Base-by-base conservation (phyloP, 2,329 filamentous ascomycete species). In the Seiridium cupressi region DNA sequence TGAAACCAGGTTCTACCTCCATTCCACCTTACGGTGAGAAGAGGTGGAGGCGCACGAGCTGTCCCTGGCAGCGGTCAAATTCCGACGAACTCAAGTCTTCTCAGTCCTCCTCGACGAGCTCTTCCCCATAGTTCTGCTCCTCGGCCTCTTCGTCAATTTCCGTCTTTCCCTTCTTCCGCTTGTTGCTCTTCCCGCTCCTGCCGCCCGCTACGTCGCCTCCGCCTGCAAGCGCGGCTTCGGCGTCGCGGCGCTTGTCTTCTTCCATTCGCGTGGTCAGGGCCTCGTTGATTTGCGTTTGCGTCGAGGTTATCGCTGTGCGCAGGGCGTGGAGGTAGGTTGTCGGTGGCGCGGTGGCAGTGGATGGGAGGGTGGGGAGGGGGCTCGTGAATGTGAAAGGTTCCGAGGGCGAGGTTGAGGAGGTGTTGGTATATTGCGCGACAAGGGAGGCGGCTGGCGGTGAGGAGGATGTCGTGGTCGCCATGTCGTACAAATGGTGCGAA, bases 51-150 rank as follows among this genome's bases (percentile, higher is more conserved):
- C 18, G 18, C 18, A 26, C 18, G 18, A 26, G 18, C 18, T 26
- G 18, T 42, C 38, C 38, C 38, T 13, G 13, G 38, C 38, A 42
- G 18, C 18, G 18, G 18, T 26, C 38, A 42, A 7, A 7, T 42
- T 42, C 13, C 38, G 38, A 8, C 13, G 38, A 13, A 13, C 38
- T 7, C 13, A 42, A 42, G 13, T 42, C 38, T 7, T 44, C 35
- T 68, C 68, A 71, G 57, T 84, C 89, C 47, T 90, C 88, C 55
- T 89, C 87, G 10, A 84, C 78, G 32, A 88, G 84, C 73, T 96
- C 92, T 74, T 96, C 93, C 53, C 92, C 93, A 71, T 97, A 96
- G 70, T 93, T 90, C 68, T 91, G 86, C 70, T 92, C 90, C 70
- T 88, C 86, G 63, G 83, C 82, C 9, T 74, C 79, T 61, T 88